Percentiles rank a stretch among this genome's conserved stretches.
Conservation (phyloP, 2,329 filamentous ascomycete species). For the Alternaria ventricosa region DNA sequence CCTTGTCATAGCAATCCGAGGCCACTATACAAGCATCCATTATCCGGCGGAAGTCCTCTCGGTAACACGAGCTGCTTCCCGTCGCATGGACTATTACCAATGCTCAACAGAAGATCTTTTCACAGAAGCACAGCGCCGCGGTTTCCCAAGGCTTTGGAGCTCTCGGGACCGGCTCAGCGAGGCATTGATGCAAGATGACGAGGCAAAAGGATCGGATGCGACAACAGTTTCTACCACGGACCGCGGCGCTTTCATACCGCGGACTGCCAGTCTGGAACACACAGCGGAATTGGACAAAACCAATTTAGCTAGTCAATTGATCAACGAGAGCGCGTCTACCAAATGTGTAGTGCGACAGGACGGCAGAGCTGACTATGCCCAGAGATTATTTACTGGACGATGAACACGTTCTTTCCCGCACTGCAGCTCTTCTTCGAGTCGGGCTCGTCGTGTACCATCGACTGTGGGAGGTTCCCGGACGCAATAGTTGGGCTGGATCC, state of each 20-base stretch:
- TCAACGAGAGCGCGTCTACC: constrained; percentile 27
- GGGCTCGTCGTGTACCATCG: constrained; percentile 34
- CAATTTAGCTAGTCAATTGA: constrained; percentile 13
- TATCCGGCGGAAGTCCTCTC: background rate
- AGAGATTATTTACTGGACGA: constrained; percentile 36
- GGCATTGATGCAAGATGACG: constrained; percentile 25
- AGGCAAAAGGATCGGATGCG: constrained; percentile 21
- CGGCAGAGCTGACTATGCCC: background rate
- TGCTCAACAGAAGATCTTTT: constrained; percentile 23
- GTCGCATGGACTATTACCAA: constrained; percentile 34
- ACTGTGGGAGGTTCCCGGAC: constrained; percentile 18
- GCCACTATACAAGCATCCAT: background rate
- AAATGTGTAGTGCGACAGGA: background rate
- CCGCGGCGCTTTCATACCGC: background rate
- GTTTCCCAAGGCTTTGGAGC: constrained; percentile 6
- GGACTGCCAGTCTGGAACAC: background rate
- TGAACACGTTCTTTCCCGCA: constrained; percentile 40
- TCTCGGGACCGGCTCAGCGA: constrained; percentile 30
- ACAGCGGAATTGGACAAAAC: constrained; percentile 21
- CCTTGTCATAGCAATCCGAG: background rate
- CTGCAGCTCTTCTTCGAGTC: constrained; percentile 42
- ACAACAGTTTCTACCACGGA: constrained; percentile 26
- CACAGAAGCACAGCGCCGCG: constrained; percentile 26
- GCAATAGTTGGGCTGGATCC: constrained; percentile 32
- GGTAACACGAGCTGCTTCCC: background rate